Evolutionary conservation across 2,329 filamentous ascomycete species (phyloP), one percentile per base, ranked within the genome.

Genomic region (Cadophora malorum): DNA sequence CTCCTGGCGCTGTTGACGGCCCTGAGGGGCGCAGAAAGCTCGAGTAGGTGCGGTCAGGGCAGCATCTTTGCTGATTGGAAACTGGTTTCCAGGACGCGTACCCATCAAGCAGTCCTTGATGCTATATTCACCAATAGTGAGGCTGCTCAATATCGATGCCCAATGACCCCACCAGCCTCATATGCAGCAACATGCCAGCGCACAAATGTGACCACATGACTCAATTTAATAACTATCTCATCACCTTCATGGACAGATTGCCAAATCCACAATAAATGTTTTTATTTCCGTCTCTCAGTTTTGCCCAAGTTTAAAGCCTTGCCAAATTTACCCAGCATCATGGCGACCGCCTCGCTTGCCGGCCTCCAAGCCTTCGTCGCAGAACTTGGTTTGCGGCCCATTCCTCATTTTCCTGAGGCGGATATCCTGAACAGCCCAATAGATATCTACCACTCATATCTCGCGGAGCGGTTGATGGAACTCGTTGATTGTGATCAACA

Each of bases 371-470:
- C 47, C n/a, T 50, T 50, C 47, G 47, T 23, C 47, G 47, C 47
- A 50, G 47, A 50, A 21, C 21, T 50, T 10, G 47, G n/a, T 19
- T n/a, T 50, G 6, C 1, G 21, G 47, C 47, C 47, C 5, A 50
- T 50, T 50, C 47, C 47, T 7, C 19, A 10, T 21, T 50, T 50
- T 50, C 19, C n/a, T 8, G 47, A 50, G 47, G 47, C 47, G n/a
- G 47, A 50, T 21, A 21, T 50, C 21, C n/a, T 50, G 47, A 50
- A 50, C n/a, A 50, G 47, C n/a, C 47, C 47, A n/a, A 50, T 50
- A 10, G 47, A 50, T 50, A 50, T 50, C n/a, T 50, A 50, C n/a
- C n/a, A 50, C 47, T 50, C n/a, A 50, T 50, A 50, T 50, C 47
- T 50, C n/a, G 47, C 47, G 23, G 47, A 50, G n/a, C 47, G 47